Conservation (phyloP, 768 basidiomycete genomes). For the Tubosaeta sp. region DNA sequence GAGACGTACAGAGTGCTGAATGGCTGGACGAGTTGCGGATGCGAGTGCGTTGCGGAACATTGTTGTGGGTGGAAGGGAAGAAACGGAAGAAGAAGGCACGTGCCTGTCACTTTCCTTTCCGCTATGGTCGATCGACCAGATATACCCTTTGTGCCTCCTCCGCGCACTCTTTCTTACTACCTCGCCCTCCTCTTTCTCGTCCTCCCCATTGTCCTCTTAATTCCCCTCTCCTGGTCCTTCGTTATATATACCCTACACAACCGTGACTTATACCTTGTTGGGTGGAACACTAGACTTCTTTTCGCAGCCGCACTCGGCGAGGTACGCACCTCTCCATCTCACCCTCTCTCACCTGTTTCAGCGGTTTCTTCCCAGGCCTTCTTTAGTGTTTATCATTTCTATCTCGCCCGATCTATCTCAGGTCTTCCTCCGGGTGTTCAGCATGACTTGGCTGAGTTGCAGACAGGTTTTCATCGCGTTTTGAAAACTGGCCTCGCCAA, state of each 20-base stretch:
- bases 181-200: constrained; percentile 52
- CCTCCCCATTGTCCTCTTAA: constrained; percentile 58
- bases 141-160: constrained; percentile 36
- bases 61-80: constrained; percentile 22
- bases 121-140: constrained; percentile 19
- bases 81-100: constrained; percentile 23
- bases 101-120: background rate
- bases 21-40: constrained; percentile 49
- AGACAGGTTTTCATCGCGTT: constrained; percentile 54
- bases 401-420: constrained; percentile 46
- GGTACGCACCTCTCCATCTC: constrained; percentile 35
- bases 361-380: constrained; percentile 44
- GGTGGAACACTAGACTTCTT: constrained; percentile 33
- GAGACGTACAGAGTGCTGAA: constrained; percentile 48
- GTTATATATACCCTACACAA: constrained; percentile 44
- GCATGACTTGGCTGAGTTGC: constrained; percentile 53
- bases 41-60: constrained; percentile 70
- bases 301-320: constrained; percentile 57
- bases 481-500: constrained; percentile 61
- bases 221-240: constrained; percentile 65
- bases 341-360: background rate
- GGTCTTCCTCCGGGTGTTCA: constrained; percentile 41
- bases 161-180: constrained; percentile 52
- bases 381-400: constrained; percentile 63
- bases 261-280: constrained; percentile 39